Conservation (phyloP, 208 protist species). For the Tritrichomonas musculus region DNA sequence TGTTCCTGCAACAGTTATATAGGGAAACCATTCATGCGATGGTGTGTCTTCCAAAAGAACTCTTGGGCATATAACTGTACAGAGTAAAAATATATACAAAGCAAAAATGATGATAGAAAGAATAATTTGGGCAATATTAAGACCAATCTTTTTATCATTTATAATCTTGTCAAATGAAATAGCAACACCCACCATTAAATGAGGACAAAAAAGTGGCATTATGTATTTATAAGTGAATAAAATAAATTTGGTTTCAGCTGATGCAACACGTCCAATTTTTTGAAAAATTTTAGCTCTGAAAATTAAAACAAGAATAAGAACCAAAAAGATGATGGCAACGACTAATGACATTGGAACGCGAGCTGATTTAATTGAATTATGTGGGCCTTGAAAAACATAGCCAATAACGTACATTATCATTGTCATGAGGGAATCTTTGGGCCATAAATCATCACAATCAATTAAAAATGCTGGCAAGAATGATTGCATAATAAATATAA, state of each 20-base stretch:
- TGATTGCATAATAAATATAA: neutral
- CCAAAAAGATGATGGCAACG: neutral
- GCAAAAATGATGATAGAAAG: neutral
- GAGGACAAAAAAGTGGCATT: neutral
- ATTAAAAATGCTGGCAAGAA: neutral
- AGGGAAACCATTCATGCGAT: neutral
- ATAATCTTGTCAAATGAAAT: neutral
- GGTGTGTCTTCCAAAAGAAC: neutral
- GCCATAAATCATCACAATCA: neutral
- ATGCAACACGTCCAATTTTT: neutral
- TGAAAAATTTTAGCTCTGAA: neutral
- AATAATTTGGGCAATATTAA: neutral
- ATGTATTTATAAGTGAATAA: neutral
- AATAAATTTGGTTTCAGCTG: neutral
- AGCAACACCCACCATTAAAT: neutral
- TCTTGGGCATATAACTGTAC: neutral
- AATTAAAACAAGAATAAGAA: neutral
- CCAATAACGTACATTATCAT: neutral
- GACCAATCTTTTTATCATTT: neutral
- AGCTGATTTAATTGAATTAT: neutral
- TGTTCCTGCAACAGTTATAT: neutral
- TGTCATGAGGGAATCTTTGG: neutral
- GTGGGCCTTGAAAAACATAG: neutral
- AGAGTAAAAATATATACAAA: neutral
- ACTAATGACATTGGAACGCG: neutral